These are phyloP conservation scores for Aspergillus leporis DNA, from an alignment of 495 filamentous ascomycete species.

Conservation along the genomic window DNA sequence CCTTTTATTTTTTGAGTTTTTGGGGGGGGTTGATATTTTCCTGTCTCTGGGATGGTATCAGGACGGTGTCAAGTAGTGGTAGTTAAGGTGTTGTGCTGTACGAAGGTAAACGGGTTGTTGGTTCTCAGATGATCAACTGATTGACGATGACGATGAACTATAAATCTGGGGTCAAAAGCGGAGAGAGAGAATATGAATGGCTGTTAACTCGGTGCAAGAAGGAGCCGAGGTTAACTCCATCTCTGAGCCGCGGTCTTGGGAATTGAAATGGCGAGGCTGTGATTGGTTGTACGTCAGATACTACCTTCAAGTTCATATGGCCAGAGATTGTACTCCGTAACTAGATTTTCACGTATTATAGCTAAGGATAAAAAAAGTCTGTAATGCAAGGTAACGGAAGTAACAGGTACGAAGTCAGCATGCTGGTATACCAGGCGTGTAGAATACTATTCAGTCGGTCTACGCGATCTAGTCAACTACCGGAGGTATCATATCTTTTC, in stretches of 20 bases:
- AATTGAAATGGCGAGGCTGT: constrained; percentile 15
- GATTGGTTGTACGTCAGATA: constrained; percentile 27
- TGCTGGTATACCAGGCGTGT: too few species aligned
- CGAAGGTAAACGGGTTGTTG: constrained; percentile 5
- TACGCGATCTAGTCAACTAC: too few species aligned
- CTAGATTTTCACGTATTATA: too few species aligned
- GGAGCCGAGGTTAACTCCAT: constrained; percentile 28
- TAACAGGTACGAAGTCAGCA: too few species aligned
- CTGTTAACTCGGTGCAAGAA: background rate
- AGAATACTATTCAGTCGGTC: too few species aligned
- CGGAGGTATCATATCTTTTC: background rate
- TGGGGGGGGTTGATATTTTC: background rate
- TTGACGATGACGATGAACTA: background rate
- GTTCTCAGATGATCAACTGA: background rate
- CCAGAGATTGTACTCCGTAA: too few species aligned
- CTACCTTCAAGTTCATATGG: too few species aligned
- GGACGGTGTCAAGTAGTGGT: background rate
- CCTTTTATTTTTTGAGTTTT: background rate
- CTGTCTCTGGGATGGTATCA: background rate
- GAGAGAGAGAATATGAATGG: constrained; percentile 16
- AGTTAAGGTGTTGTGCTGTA: constrained; percentile 2
- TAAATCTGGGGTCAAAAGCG: constrained; percentile 7
- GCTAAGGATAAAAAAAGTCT: too few species aligned
- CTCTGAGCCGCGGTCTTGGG: constrained; percentile 23
- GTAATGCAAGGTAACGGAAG: too few species aligned